Percentiles rank a stretch among this genome's conserved stretches.
Evolutionary conservation across 2,329 filamentous ascomycete species (phyloP).

Genomic region (Chrysoporthe cubensis): DNA sequence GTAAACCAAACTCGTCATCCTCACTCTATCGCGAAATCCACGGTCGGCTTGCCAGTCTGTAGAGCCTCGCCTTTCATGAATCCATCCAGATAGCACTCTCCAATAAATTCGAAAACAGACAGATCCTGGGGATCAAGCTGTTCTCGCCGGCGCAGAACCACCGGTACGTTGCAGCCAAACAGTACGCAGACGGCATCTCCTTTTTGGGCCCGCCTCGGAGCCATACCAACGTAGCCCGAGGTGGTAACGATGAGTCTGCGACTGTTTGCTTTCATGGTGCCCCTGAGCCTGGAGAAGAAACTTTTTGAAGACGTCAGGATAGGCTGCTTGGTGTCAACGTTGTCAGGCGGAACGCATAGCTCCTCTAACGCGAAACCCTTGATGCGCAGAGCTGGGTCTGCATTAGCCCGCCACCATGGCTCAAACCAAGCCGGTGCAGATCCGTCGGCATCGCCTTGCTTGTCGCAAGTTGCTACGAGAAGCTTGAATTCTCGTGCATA

Average conservation of each 20-base stretch:
- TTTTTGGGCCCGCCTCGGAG: conserved; percentile 13
- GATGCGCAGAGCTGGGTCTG: conserved; percentile 3
- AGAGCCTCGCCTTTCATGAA: conserved; percentile 22
- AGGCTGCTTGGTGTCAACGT: neutral
- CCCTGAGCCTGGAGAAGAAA: conserved; percentile 12
- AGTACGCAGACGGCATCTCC: conserved; percentile 21
- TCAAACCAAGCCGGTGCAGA: conserved; percentile 9
- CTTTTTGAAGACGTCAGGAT: conserved; percentile 3
- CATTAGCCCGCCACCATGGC: conserved; percentile 9
- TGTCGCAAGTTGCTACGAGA: neutral
- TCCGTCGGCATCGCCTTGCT: neutral
- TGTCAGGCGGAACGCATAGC: neutral
- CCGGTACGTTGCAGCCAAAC: conserved; percentile 17
- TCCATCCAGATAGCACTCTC: conserved; percentile 23
- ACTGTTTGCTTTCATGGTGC: conserved; percentile 8
- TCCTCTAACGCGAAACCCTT: neutral
- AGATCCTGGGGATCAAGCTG: neutral
- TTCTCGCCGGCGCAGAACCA: conserved; percentile 4
- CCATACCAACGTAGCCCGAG: conserved; percentile 10
- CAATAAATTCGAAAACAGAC: conserved; percentile 2
- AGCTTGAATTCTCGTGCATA: conserved; percentile 14
- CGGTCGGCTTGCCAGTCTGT: neutral
- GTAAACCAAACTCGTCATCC: neutral
- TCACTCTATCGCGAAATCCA: conserved; percentile 5
- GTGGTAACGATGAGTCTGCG: conserved; percentile 18